These are phyloP conservation scores for Penicillium crystallinum DNA, from an alignment of 495 filamentous ascomycete species.

Conservation along the genomic window DNA sequence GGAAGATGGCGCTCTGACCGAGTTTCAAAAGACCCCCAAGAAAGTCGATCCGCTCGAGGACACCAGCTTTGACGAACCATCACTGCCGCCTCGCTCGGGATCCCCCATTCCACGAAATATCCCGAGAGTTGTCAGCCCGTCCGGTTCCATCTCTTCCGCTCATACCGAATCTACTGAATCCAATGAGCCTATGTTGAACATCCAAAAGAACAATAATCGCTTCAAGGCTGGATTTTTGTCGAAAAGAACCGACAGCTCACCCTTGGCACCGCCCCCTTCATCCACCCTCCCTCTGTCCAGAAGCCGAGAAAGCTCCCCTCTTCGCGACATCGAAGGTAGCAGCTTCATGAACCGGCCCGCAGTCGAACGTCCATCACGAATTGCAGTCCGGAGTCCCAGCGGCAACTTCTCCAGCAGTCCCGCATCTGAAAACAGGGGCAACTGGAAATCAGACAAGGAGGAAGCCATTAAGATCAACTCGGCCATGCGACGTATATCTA, in stretches of 20 bases:
- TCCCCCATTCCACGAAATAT: slow-evolving; percentile 43
- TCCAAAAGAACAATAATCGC: slow-evolving; percentile 60
- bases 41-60: slow-evolving; percentile 47
- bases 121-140: slow-evolving; percentile 34
- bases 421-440: slow-evolving; percentile 35
- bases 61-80: slow-evolving; percentile 43
- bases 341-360: slow-evolving; percentile 54
- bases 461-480: slow-evolving; percentile 57
- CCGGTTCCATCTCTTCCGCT: slow-evolving; percentile 26
- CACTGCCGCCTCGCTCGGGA: slow-evolving; percentile 32
- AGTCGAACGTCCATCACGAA: slow-evolving; percentile 43
- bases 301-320: slow-evolving; percentile 60
- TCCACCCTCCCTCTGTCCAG: slow-evolving; percentile 54
- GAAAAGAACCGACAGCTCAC: slow-evolving; percentile 64
- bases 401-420: slow-evolving; percentile 43
- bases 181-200: slow-evolving; percentile 31
- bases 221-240: slow-evolving; percentile 90
- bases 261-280: slow-evolving; percentile 55
- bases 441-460: slow-evolving; percentile 48
- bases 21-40: slow-evolving; percentile 83
- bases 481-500: slow-evolving; percentile 56
- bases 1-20: slow-evolving; percentile 73
- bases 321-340: slow-evolving; percentile 59
- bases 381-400: slow-evolving; percentile 43
- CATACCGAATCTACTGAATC: slow-evolving; percentile 13